Evolutionary conservation across 495 filamentous ascomycete species (phyloP), one percentile per base, ranked within the genome.

Genomic region (Cercophora sp.): DNA sequence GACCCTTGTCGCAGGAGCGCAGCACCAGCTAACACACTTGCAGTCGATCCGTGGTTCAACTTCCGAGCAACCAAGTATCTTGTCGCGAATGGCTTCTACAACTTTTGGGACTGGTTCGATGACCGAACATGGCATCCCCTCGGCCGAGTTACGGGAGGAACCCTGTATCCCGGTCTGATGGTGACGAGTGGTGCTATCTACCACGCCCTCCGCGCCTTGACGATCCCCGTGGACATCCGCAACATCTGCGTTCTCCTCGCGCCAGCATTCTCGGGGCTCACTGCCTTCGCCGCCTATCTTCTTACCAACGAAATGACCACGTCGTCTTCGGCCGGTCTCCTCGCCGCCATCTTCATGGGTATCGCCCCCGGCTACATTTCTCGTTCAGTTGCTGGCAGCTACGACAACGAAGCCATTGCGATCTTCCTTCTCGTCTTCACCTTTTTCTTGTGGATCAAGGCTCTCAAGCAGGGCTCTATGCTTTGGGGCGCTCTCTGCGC

Each of bases 11-110:
- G 23, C 56, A n/a, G 25, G 19, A 20, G 25, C 52, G 34, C 13
- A 25, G 23, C 34, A 24, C 8, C 18, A 57, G 47, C 63, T 69
- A 56, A 69, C 59, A 67, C 48, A 53, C 31, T 47, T 39, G 55
- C 59, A 97, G 93, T 97, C 73, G 93, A 99, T 72, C 94, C 94
- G n/a, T 99, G 94, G 94, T 99, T 99, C 73, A 99, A 99, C 72
- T 99, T 99, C 73, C 80, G 94, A 63, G 94, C 94, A 56, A 97
- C 94, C 42, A 96, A 96, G 74, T 96, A 99, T 61, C 81, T 99
- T 42, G 86, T 97, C 48, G 80, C 93, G 62, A 79, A 99, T 80
- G 94, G 94, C 52, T 97, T 99, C 73, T 94, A 96, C 70, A 89
- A 86, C 68, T 99, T 99, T 67, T 99, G 94, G 94, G 92, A 99